Conservation (phyloP, 163 green algal species). For the Prototheca wickerhamii region DNA sequence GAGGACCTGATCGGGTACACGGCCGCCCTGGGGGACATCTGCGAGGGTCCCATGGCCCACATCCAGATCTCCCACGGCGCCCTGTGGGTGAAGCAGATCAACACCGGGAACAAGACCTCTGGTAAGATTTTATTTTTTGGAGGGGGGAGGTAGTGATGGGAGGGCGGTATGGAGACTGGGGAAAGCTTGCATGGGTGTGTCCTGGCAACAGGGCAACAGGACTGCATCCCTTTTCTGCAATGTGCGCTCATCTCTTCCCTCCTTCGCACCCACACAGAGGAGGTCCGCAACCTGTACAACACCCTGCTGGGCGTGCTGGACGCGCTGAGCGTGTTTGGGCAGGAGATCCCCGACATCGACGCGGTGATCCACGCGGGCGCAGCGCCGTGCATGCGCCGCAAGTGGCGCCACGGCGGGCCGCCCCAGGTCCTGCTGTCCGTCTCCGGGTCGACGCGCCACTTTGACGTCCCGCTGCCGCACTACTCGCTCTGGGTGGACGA, state of each 20-base stretch:
- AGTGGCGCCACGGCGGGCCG: not conserved
- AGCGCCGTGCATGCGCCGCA: conserved; percentile 26
- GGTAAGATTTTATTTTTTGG: not conserved
- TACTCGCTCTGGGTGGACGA: conserved; percentile 32
- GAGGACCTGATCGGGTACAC: not conserved
- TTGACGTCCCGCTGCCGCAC: conserved; percentile 38
- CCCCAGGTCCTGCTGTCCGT: conserved; percentile 24
- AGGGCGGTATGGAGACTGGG: no score
- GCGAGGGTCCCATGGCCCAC: not conserved
- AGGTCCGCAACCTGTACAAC: not conserved
- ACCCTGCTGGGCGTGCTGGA: not conserved
- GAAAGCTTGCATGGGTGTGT: no score
- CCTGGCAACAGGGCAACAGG: not conserved
- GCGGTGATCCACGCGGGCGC: conserved; percentile 30
- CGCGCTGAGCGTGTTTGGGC: not conserved
- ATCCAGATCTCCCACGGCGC: not conserved
- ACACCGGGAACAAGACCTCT: not conserved
- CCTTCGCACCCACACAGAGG: not conserved
- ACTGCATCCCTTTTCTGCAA: not conserved
- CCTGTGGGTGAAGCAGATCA: not conserved
- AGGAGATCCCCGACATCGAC: conserved; percentile 36
- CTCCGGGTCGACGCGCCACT: conserved; percentile 14
- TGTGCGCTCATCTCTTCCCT: not conserved
- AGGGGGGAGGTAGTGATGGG: not conserved
- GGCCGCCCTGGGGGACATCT: not conserved